Evolutionary conservation across 163 green algal species (phyloP).

Genomic region (Smithsoniella earleae): DNA sequence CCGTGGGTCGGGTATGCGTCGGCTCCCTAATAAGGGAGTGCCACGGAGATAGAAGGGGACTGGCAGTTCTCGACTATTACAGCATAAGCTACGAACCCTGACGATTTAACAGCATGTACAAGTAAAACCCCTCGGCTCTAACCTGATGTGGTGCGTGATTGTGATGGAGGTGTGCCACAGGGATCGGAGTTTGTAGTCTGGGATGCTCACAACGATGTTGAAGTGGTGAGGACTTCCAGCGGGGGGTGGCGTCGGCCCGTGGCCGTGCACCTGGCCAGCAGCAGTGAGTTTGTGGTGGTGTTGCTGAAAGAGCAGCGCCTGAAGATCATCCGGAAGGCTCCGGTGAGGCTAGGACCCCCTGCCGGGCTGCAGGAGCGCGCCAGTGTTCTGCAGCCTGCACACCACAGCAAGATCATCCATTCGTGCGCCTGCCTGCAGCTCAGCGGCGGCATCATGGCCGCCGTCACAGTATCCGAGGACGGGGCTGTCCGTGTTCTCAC

Average conservation of each 20-base stretch:
- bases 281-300: not conserved
- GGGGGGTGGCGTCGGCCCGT: conserved; percentile 19
- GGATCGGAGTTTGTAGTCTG: not conserved
- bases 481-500: not conserved
- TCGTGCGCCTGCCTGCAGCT: not conserved
- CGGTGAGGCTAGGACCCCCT: no score
- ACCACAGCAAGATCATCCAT: conserved; percentile 16
- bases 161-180: no score
- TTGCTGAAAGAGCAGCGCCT: conserved; percentile 9
- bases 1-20: no score
- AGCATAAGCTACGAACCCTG: no score
- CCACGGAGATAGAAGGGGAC: no score
- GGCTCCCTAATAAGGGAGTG: no score
- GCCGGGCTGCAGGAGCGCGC: no score
- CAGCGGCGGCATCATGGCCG: not conserved
- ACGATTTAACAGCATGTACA: no score
- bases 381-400: not conserved
- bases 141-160: no score
- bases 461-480: conserved; percentile 9
- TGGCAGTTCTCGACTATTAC: no score
- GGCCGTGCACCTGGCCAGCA: not conserved
- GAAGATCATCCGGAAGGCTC: not conserved
- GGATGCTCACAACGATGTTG: conserved; percentile 1
- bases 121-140: no score
- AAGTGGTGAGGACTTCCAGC: not conserved